phyloP scores from a whole-genome alignment of 1,284 basidiomycete species.

The Heterobasidion parviporum region DNA sequence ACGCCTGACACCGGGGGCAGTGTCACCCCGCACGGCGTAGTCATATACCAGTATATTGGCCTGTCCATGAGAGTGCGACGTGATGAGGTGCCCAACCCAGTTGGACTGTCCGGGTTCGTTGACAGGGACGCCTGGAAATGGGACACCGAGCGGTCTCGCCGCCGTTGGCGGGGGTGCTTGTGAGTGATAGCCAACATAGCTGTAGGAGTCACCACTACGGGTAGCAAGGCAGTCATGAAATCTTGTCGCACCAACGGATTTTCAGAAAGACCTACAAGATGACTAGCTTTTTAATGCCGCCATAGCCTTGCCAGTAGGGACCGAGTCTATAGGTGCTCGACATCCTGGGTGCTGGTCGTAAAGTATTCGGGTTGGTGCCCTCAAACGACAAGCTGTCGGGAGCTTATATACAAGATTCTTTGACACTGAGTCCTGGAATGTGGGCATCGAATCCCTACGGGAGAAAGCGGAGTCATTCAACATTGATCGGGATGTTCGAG shows the following conservation, averaged over 20 bases:
- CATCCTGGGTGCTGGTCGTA: slow-evolving; percentile 3
- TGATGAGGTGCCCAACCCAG: slow-evolving; percentile 40
- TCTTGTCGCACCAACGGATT: too few relatives aligned
- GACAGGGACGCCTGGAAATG: slow-evolving; percentile 30
- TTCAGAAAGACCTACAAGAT: slow-evolving; percentile 27
- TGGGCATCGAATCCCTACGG: too few relatives aligned
- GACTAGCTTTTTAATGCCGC: slow-evolving; percentile 23
- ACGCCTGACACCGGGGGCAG: slow-evolving; percentile 24
- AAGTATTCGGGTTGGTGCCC: too few relatives aligned
- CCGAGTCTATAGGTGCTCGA: slow-evolving; percentile 10
- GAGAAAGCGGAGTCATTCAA: too few relatives aligned
- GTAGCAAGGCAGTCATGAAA: neutral
- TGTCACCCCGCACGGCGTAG: slow-evolving; percentile 38
- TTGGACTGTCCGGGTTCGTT: slow-evolving; percentile 30
- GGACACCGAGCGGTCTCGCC: slow-evolving; percentile 32
- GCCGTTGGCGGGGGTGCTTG: slow-evolving; percentile 20
- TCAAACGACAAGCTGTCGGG: too few relatives aligned
- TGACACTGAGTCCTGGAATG: too few relatives aligned
- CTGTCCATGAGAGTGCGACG: slow-evolving; percentile 26
- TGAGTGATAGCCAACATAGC: slow-evolving; percentile 27
- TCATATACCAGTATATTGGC: slow-evolving; percentile 34
- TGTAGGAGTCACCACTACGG: slow-evolving; percentile 43
- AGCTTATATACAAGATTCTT: too few relatives aligned
- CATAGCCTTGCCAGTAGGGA: slow-evolving; percentile 27
- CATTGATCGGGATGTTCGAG: too few relatives aligned